A percentile compares a stretch with the other conserved stretches of the same genome.
These are phyloP conservation scores for Miamiensis avidus DNA, from an alignment of 169 alveolate genomes.

Conservation along the genomic window DNA sequence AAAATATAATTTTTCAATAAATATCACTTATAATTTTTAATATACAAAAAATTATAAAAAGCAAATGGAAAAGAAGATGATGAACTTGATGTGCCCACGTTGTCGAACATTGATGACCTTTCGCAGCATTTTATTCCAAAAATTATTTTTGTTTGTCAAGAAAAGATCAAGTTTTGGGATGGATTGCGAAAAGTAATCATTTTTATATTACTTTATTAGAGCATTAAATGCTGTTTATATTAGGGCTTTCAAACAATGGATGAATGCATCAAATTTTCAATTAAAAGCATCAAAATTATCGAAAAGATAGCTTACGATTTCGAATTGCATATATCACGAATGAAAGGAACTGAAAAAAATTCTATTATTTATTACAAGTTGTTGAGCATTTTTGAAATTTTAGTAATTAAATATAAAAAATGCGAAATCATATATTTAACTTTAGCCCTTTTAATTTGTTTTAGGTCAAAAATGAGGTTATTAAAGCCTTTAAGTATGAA, in stretches of 20 bases:
- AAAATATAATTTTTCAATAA: too few relatives aligned
- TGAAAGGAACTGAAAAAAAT: neutral
- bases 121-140: neutral
- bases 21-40: too few relatives aligned
- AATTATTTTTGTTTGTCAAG: neutral
- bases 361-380: slow-evolving; percentile 1
- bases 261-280: neutral
- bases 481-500: slow-evolving; percentile 11
- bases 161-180: neutral
- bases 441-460: too few relatives aligned
- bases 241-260: slow-evolving; percentile 4
- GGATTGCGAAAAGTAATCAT: neutral
- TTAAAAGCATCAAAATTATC: neutral
- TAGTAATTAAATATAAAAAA: too few relatives aligned
- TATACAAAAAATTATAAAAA: too few relatives aligned
- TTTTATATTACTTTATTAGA: too few relatives aligned
- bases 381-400: neutral
- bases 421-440: too few relatives aligned
- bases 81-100: neutral
- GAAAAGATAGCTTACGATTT: neutral
- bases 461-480: slow-evolving; percentile 5
- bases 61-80: neutral
- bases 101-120: slow-evolving; percentile 9
- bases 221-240: neutral
- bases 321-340: neutral